Evolutionary conservation across 352 stramenopile genomes (phyloP).

Genomic region (Phytophthora pisi): DNA sequence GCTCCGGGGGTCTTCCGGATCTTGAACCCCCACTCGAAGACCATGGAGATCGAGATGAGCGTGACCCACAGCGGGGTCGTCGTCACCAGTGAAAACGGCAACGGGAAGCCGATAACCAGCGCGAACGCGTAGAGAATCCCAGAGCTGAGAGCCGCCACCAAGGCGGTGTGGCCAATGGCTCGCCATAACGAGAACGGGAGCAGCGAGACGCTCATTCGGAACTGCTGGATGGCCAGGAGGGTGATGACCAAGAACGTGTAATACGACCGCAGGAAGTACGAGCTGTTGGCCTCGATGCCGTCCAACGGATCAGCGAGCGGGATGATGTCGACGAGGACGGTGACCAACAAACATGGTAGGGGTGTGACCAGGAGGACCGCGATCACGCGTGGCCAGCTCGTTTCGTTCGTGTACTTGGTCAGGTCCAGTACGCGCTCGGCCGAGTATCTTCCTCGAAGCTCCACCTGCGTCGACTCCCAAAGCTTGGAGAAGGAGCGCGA

Average conservation of each 20-base stretch:
- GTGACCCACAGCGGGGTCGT: slow-evolving; percentile 6
- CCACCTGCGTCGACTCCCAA: slow-evolving; percentile 28
- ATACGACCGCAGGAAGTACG: slow-evolving; percentile 27
- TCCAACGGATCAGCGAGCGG: slow-evolving; percentile 12
- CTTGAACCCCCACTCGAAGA: slow-evolving; percentile 8
- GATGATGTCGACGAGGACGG: slow-evolving; percentile 25
- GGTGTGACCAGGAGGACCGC: slow-evolving; percentile 18
- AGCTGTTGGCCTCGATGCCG: slow-evolving; percentile 14
- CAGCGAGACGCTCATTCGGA: slow-evolving; percentile 15
- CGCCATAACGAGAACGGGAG: slow-evolving; percentile 4
- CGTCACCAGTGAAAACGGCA: slow-evolving; percentile 19
- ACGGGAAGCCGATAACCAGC: slow-evolving; percentile 1
- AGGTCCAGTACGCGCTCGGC: slow-evolving; percentile 9
- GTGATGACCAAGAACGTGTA: slow-evolving; percentile 24
- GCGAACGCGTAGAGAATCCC: slow-evolving; percentile 18
- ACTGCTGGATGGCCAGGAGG: slow-evolving; percentile 19
- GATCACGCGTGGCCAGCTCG: slow-evolving; percentile 10
- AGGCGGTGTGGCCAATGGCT: background rate
- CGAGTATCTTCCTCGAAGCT: slow-evolving; percentile 30
- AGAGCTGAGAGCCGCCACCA: slow-evolving; percentile 4
- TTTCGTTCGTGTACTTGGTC: slow-evolving; percentile 13
- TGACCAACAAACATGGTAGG: slow-evolving; percentile 25
- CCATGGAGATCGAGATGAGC: slow-evolving; percentile 8
- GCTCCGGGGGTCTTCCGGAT: slow-evolving; percentile 7
- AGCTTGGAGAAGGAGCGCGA: background rate